Evolutionary conservation across 2,329 filamentous ascomycete species (phyloP), one percentile per base, ranked within the genome.

Genomic region (Penicillium sumatraense): DNA sequence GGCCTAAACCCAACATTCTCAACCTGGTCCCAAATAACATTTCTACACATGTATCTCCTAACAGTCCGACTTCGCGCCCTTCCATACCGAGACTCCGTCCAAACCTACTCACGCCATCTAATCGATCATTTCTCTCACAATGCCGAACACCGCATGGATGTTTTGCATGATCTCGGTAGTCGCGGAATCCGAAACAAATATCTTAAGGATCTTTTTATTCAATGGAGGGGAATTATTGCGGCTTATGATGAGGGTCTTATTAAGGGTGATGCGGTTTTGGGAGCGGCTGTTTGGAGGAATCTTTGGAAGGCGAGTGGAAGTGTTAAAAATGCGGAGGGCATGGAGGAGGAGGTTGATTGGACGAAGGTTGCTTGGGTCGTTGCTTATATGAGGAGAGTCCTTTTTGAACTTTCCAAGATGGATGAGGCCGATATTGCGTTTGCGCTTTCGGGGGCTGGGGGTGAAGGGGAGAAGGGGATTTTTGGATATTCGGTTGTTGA

Each of bases 1-100:
- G 85, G 85, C 23, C 85, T 99, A 16, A 82, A 84, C 27, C 90
- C 92, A 1, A 98, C 92, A 0, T 99, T 99, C 75, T 93, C 88
- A 71, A 93, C 90, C 53, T 99, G 95, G 95, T 90, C 92, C 18
- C 93, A 98, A 75, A 88, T 98, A 41, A 95, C 93, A 31, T 96
- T 96, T 82, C 83, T 99, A 55, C 93, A 99, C 80, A 89, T 99
- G 83, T 98, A 96, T 80, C 84, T 97, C 55, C 77, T 98, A 56
- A 89, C 90, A 52, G 89, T 90, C 44, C 89, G 93, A 53, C 80
- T 97, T 65, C 89, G 95, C 61, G 88, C 87, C 73, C 85, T 97
- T 65, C 87, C 74, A 14, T 69, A 90, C 20, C 79, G 81, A 51
- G 83, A 88, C 20, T 81, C 84, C 63, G 87, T 89, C 63, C 83